Evolutionary conservation across 352 stramenopile species (phyloP).

Genomic region (Globisporangium nunn): DNA sequence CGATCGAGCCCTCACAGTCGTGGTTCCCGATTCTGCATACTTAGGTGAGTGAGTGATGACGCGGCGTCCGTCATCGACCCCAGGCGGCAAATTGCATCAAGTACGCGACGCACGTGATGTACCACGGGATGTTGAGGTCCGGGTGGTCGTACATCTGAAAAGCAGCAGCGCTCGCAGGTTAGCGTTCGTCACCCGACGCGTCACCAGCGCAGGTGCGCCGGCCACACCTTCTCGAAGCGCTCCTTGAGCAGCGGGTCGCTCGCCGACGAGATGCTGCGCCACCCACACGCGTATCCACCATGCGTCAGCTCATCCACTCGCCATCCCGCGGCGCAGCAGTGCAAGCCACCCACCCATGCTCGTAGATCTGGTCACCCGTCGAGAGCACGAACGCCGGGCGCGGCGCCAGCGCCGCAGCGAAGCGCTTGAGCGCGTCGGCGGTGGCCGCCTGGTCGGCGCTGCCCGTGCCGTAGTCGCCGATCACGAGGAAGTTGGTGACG

Average conservation of each 20-base stretch:
- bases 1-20: constrained; percentile 80
- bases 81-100: background rate
- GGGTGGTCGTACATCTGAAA: constrained; percentile 66
- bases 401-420: constrained; percentile 45
- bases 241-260: constrained; percentile 50
- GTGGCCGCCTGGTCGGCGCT: constrained; percentile 52
- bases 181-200: no score
- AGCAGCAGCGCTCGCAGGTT: background rate
- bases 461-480: constrained; percentile 80
- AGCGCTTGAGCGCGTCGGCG: constrained; percentile 50
- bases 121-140: constrained; percentile 69
- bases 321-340: no score
- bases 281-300: background rate
- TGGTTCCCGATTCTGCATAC: constrained; percentile 72
- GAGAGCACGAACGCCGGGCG: constrained; percentile 71
- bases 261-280: constrained; percentile 42
- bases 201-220: no score
- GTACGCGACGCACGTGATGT: constrained; percentile 60
- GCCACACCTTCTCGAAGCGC: constrained; percentile 66
- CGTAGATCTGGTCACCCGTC: constrained; percentile 83
- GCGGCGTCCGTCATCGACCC: no score
- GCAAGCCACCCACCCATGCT: constrained; percentile 45
- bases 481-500: constrained; percentile 67
- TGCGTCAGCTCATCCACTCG: no score
- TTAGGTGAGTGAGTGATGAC: background rate